These are phyloP conservation scores for Phytophthora tubulina DNA, from an alignment of 352 stramenopile genomes.

Conservation along the genomic window DNA sequence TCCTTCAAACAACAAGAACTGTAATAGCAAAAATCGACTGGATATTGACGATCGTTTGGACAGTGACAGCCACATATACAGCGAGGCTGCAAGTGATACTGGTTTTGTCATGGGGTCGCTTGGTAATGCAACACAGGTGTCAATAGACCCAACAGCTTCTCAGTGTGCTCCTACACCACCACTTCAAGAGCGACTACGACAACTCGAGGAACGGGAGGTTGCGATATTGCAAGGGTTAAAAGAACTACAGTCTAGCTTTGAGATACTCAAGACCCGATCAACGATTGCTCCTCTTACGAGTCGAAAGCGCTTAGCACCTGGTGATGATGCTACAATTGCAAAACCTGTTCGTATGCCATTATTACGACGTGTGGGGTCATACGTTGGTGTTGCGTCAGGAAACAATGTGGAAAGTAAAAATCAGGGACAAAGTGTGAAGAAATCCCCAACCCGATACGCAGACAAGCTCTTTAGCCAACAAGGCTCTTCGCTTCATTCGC, in stretches of 20 bases:
- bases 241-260: constrained; percentile 31
- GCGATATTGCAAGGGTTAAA: constrained; percentile 28
- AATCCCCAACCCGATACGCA: constrained; percentile 42
- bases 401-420: constrained; percentile 12
- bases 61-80: not conserved
- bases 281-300: not conserved
- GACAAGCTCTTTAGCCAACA: constrained; percentile 35
- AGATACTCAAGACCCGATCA: constrained; percentile 11
- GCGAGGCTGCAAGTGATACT: not conserved
- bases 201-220: constrained; percentile 36
- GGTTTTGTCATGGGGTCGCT: not conserved
- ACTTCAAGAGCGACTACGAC: constrained; percentile 24
- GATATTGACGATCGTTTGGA: not conserved
- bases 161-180: not conserved
- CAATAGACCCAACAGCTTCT: not conserved
- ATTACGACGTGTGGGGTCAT: constrained; percentile 32
- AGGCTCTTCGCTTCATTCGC: not conserved
- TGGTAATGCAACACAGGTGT: not conserved
- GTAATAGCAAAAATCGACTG: constrained; percentile 3
- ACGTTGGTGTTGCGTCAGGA: constrained; percentile 16
- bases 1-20: not conserved
- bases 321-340: not conserved
- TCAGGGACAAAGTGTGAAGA: constrained; percentile 5
- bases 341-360: constrained; percentile 15
- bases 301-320: constrained; percentile 4